Evolutionary conservation across 495 filamentous ascomycete genomes (phyloP).

Genomic region (Talaromyces wortmannii): DNA sequence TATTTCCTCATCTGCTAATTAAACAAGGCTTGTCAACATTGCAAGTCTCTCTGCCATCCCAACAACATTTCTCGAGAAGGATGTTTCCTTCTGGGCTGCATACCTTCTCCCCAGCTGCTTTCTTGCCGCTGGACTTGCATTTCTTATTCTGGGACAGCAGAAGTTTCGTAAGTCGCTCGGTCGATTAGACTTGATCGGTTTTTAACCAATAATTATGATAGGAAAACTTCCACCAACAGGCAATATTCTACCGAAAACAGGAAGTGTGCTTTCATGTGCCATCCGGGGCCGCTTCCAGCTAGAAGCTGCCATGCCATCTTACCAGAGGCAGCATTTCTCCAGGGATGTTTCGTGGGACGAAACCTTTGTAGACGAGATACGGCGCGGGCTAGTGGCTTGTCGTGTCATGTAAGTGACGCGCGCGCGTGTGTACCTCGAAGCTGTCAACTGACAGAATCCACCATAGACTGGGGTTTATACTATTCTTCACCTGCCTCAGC

Average conservation of each 20-base stretch:
- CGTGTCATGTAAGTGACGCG: conserved; percentile 32
- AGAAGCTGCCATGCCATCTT: conserved; percentile 13
- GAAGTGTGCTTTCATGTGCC: conserved; percentile 15
- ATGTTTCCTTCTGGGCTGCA: too few relatives aligned
- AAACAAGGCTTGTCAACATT: too few relatives aligned
- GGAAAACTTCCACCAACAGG: conserved; percentile 31
- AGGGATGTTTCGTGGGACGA: conserved; percentile 18
- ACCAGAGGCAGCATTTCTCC: conserved; percentile 13
- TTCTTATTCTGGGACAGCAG: too few relatives aligned
- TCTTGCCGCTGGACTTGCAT: too few relatives aligned
- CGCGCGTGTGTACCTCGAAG: conserved; percentile 6
- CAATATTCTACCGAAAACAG: conserved; percentile 33
- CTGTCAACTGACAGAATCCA: not conserved
- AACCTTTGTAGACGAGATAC: conserved; percentile 45
- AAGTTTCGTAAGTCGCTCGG: too few relatives aligned
- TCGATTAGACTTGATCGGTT: too few relatives aligned
- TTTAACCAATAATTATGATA: conserved; percentile 2
- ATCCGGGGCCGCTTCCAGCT: conserved; percentile 17
- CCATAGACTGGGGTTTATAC: conserved; percentile 15
- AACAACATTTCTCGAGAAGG: too few relatives aligned
- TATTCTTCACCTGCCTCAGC: conserved; percentile 20
- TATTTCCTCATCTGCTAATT: too few relatives aligned
- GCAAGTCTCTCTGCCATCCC: too few relatives aligned
- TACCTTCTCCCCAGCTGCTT: too few relatives aligned
- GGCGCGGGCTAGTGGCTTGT: conserved; percentile 14